A percentile compares a stretch with the other conserved stretches of the same genome.
These are phyloP conservation scores for Neocatenulostroma microsporum DNA, from an alignment of 2,329 filamentous ascomycete genomes.

Conservation along the genomic window DNA sequence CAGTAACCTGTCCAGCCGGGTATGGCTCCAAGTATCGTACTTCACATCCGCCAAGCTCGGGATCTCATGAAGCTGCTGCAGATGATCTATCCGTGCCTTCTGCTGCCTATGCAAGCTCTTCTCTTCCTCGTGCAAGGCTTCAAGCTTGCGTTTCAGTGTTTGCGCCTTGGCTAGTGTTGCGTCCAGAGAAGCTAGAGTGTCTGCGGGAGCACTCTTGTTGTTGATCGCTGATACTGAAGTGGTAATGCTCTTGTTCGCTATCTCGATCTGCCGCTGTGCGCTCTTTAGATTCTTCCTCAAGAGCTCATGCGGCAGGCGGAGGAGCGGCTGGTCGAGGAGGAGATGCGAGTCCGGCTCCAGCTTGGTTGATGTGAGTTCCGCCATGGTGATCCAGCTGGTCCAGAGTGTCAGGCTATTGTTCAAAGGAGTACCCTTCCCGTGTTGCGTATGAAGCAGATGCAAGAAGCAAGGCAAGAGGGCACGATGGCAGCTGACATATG, in stretches of 20 bases:
- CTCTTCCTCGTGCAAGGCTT: constrained; percentile 70
- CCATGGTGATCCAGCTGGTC: too few species aligned
- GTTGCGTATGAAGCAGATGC: too few species aligned
- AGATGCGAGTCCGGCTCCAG: constrained; percentile 50
- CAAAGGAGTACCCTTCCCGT: too few species aligned
- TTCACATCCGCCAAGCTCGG: constrained; percentile 80
- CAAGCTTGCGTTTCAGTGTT: constrained; percentile 79
- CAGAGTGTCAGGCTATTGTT: too few species aligned
- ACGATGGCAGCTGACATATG: too few species aligned
- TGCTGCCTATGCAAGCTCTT: constrained; percentile 65
- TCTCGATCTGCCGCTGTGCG: constrained; percentile 68
- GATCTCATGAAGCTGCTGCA: constrained; percentile 73
- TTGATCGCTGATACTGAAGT: constrained; percentile 45
- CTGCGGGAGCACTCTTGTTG: constrained; percentile 55
- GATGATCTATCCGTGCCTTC: constrained; percentile 67
- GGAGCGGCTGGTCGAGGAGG: constrained; percentile 82
- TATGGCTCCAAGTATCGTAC: constrained; percentile 84
- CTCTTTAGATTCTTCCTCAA: constrained; percentile 90
- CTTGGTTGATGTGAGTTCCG: constrained; percentile 31
- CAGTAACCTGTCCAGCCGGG: constrained; percentile 71
- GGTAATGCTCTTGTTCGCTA: constrained; percentile 57
- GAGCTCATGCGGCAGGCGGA: constrained; percentile 87
- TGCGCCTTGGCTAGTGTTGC: constrained; percentile 78
- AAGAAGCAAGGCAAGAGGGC: too few species aligned
- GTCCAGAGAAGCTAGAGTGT: constrained; percentile 75